phyloP scores from a whole-genome alignment of 2,329 filamentous ascomycete genomes.

The Ceratocystis ficicola region DNA sequence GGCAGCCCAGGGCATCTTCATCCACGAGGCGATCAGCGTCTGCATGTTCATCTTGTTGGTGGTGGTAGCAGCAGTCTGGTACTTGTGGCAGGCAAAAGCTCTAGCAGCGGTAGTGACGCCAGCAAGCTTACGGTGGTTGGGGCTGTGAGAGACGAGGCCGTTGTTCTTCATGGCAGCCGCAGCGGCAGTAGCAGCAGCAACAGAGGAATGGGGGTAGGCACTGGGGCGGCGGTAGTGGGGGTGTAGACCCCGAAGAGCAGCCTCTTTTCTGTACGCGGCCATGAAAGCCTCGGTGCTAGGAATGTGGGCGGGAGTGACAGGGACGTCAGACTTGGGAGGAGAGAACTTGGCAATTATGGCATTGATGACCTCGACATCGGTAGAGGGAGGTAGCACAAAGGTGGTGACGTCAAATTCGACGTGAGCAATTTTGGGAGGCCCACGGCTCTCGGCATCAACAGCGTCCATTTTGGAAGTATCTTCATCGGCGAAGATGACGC shows the following conservation, averaged over 20 bases:
- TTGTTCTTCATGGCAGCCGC: background rate
- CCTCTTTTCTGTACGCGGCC: background rate
- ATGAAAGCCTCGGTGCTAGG: background rate
- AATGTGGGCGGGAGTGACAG: background rate
- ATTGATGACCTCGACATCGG: background rate
- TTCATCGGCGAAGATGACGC: conserved; percentile 9
- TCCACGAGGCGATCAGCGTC: conserved; percentile 14
- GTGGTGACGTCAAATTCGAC: background rate
- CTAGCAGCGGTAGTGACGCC: background rate
- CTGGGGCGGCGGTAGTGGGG: conserved; percentile 3
- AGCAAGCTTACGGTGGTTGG: background rate
- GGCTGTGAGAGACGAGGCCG: background rate
- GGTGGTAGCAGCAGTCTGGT: conserved; percentile 7
- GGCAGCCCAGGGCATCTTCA: conserved; percentile 14
- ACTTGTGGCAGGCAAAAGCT: background rate
- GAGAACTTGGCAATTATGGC: conserved; percentile 6
- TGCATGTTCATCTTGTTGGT: conserved; percentile 4
- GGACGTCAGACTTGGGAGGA: background rate
- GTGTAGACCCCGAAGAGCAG: background rate
- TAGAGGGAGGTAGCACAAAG: background rate
- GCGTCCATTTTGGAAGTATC: background rate
- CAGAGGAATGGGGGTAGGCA: conserved; percentile 10
- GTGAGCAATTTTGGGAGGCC: background rate
- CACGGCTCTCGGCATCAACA: background rate
- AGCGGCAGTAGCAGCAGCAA: background rate